These are phyloP conservation scores for Teratosphaeria zuluensis DNA, from an alignment of 2,329 filamentous ascomycete genomes.

Conservation along the genomic window DNA sequence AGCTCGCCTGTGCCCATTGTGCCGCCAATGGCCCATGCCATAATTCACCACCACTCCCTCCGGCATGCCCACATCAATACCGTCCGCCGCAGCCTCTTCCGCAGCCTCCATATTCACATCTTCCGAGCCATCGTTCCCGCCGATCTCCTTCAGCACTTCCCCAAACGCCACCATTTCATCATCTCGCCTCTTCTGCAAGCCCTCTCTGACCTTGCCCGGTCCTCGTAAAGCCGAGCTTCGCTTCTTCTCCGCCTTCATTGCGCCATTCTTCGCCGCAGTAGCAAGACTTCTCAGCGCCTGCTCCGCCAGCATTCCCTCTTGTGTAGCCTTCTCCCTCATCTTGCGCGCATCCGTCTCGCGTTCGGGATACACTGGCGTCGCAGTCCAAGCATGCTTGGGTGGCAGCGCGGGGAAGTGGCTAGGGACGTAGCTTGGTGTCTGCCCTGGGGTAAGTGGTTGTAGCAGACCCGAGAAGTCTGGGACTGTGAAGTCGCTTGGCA, in stretches of 20 bases:
- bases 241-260: conserved; percentile 32
- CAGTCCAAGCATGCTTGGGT: conserved; percentile 54
- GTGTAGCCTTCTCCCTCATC: conserved; percentile 48
- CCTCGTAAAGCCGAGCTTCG: conserved; percentile 27
- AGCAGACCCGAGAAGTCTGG: conserved; percentile 41
- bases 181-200: conserved; percentile 11
- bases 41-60: conserved; percentile 47
- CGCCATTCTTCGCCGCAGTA: conserved; percentile 40
- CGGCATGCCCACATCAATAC: conserved; percentile 21
- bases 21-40: conserved; percentile 50
- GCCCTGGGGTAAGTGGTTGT: conserved; percentile 41
- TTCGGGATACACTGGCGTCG: conserved; percentile 48
- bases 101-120: conserved; percentile 19
- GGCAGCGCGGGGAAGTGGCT: conserved; percentile 53
- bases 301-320: conserved; percentile 56
- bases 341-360: conserved; percentile 51
- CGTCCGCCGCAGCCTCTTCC: conserved; percentile 16
- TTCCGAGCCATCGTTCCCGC: conserved; percentile 15
- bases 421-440: conserved; percentile 45
- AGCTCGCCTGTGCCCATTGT: conserved; percentile 25
- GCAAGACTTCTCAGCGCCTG: conserved; percentile 54
- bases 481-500: conserved; percentile 26
- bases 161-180: conserved; percentile 43
- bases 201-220: conserved; percentile 14
- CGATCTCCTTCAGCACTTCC: conserved; percentile 37